A percentile compares a stretch with the other conserved stretches of the same genome.
Conservation (phyloP, 495 filamentous ascomycete species). For the Xylaria curta region DNA sequence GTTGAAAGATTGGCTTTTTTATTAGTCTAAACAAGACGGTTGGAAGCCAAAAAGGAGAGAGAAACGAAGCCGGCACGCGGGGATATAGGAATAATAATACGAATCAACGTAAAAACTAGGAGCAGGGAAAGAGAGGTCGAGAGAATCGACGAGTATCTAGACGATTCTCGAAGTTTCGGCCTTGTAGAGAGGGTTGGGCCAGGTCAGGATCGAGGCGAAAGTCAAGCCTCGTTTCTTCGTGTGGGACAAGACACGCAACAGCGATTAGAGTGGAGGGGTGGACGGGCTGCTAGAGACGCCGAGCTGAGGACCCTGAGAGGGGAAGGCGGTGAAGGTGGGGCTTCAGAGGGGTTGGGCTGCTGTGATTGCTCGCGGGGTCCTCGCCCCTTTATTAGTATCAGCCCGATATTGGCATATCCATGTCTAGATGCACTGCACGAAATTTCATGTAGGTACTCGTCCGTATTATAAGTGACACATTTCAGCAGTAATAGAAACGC, state of each 20-base stretch:
- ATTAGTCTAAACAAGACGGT: not conserved
- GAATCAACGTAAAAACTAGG: not conserved
- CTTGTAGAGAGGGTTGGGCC: not conserved
- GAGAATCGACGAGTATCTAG: not conserved
- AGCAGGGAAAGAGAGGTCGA: not conserved
- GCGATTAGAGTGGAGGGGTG: not conserved
- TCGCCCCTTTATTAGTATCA: no score
- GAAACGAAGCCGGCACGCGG: not conserved
- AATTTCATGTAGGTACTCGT: not conserved
- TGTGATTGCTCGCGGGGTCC: not conserved
- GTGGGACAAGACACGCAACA: slow-evolving; percentile 9
- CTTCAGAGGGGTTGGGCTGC: not conserved
- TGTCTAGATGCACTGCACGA: not conserved
- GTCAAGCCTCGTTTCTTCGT: slow-evolving; percentile 10
- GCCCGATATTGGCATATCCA: no score
- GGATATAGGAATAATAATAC: not conserved
- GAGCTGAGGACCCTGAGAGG: not conserved
- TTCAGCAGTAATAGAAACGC: not conserved
- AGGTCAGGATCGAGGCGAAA: not conserved
- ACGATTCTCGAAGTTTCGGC: not conserved
- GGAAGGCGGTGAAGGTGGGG: slow-evolving; percentile 15
- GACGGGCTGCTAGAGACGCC: not conserved
- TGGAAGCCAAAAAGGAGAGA: not conserved
- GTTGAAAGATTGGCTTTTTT: not conserved
- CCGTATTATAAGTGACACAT: not conserved